Conservation (phyloP, 768 basidiomycete genomes). For the Pluteus cervinus region DNA sequence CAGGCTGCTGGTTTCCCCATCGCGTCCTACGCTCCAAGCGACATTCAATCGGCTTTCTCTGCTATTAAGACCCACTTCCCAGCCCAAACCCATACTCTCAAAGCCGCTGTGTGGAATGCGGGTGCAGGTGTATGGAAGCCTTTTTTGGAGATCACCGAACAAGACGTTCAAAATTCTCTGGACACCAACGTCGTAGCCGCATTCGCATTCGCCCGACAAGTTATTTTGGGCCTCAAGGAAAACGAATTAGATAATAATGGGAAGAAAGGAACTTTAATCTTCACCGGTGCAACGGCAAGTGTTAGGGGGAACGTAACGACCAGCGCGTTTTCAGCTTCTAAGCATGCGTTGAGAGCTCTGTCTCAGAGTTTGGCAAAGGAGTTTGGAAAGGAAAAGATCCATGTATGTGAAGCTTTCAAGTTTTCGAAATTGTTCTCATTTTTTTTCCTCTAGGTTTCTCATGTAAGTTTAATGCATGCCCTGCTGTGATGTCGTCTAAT, state of each 20-base stretch:
- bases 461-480: slow-evolving; percentile 36
- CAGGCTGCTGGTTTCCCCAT: slow-evolving; percentile 57
- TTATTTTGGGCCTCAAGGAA: slow-evolving; percentile 52
- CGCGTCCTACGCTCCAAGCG: slow-evolving; percentile 40
- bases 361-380: slow-evolving; percentile 72
- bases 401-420: slow-evolving; percentile 31
- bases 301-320: slow-evolving; percentile 56
- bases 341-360: slow-evolving; percentile 56
- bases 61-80: slow-evolving; percentile 41
- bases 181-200: slow-evolving; percentile 51
- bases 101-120: slow-evolving; percentile 61
- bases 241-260: slow-evolving; percentile 44
- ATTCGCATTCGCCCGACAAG: slow-evolving; percentile 59
- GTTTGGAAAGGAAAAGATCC: slow-evolving; percentile 69
- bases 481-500: slow-evolving; percentile 1
- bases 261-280: slow-evolving; percentile 58
- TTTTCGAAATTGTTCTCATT: not conserved
- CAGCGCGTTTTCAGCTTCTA: slow-evolving; percentile 58
- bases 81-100: slow-evolving; percentile 43
- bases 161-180: slow-evolving; percentile 45
- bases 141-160: slow-evolving; percentile 57
- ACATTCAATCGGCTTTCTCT: slow-evolving; percentile 44
- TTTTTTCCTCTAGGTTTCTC: slow-evolving; percentile 41
- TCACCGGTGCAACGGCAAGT: slow-evolving; percentile 71
- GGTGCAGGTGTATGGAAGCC: slow-evolving; percentile 55